Percentiles rank a stretch among this genome's conserved stretches.
Evolutionary conservation across 2,329 filamentous ascomycete species (phyloP).

Genomic region (Cryphonectria japonica): DNA sequence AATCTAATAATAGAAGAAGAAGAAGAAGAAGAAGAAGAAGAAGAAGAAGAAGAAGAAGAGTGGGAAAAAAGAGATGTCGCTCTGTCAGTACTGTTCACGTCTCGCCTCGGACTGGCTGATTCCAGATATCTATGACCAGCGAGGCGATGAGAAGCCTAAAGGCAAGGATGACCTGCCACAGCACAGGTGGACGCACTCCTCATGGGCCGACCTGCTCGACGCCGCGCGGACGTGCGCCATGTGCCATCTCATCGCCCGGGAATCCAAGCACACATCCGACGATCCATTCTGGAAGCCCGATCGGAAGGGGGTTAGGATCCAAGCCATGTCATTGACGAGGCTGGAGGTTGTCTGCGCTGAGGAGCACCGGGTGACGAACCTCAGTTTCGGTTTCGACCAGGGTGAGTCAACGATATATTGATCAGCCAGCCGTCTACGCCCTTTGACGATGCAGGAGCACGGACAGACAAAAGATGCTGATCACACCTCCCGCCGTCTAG

Average conservation of each 20-base stretch:
- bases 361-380: not conserved
- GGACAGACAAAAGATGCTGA: not conserved
- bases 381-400: not conserved
- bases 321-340: not conserved
- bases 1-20: too few relatives aligned
- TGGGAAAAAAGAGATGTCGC: not conserved
- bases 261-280: not conserved
- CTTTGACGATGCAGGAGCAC: not conserved
- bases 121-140: constrained; percentile 4
- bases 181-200: constrained; percentile 6
- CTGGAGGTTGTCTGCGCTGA: constrained; percentile 2
- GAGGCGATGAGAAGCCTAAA: not conserved
- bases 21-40: not conserved
- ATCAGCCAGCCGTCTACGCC: not conserved
- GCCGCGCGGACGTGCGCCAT: not conserved
- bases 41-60: not conserved
- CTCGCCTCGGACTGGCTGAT: constrained; percentile 11
- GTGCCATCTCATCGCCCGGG: constrained; percentile 5
- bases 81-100: constrained; percentile 1
- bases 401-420: not conserved
- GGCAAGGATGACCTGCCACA: not conserved
- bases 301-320: not conserved
- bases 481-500: not conserved
- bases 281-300: not conserved
- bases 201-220: constrained; percentile 1